These are phyloP conservation scores for Phascolomyces articulosus DNA, from an alignment of 371 early-diverging fungal genomes.

Conservation along the genomic window DNA sequence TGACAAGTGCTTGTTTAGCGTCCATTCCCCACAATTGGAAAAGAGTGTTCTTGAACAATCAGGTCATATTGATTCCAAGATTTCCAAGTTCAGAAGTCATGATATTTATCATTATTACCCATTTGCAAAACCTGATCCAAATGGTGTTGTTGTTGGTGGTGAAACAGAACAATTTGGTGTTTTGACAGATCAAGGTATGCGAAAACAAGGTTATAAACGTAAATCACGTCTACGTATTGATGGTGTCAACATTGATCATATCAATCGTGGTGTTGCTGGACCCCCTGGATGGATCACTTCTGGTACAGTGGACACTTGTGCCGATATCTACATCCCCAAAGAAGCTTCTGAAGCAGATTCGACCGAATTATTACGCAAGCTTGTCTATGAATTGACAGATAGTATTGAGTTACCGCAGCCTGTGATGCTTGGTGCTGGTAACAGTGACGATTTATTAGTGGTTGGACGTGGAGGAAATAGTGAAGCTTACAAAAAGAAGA, in stretches of 20 bases:
- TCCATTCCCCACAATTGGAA: slow-evolving; percentile 81
- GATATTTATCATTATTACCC: slow-evolving; percentile 53
- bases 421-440: slow-evolving; percentile 57
- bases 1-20: slow-evolving; percentile 92
- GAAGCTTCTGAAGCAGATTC: slow-evolving; percentile 62
- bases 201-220: slow-evolving; percentile 50
- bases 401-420: slow-evolving; percentile 71
- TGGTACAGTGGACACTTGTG: slow-evolving; percentile 84
- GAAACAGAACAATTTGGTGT: slow-evolving; percentile 48
- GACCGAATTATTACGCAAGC: slow-evolving; percentile 59
- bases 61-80: slow-evolving; percentile 43
- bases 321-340: slow-evolving; percentile 73
- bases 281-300: slow-evolving; percentile 95
- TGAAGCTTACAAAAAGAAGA: slow-evolving; percentile 58
- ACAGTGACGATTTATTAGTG: slow-evolving; percentile 40
- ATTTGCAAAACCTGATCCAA: slow-evolving; percentile 46
- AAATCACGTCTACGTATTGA: slow-evolving; percentile 87
- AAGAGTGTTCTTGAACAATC: slow-evolving; percentile 53
- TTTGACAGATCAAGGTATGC: slow-evolving; percentile 47
- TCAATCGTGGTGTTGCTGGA: slow-evolving; percentile 85
- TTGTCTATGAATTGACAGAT: slow-evolving; percentile 80
- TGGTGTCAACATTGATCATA: slow-evolving; percentile 89
- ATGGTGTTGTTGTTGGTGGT: slow-evolving; percentile 52
- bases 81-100: slow-evolving; percentile 39
- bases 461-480: slow-evolving; percentile 42